Conservation (phyloP, 306 rosid species). For the Prinsepia uniflora region DNA sequence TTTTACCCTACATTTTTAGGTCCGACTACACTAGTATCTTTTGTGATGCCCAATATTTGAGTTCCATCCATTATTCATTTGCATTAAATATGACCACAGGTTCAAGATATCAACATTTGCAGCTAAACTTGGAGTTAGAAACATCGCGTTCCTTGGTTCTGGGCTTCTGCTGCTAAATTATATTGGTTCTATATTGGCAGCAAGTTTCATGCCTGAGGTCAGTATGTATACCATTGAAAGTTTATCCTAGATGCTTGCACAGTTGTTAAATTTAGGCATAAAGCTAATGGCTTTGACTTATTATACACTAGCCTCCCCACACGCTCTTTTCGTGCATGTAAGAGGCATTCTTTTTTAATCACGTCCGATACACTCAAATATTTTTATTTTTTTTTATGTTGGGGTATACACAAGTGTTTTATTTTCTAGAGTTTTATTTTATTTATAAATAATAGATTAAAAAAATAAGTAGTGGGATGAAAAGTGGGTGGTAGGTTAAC, state of each 20-base stretch:
- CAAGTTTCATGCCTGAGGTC: constrained; percentile 82
- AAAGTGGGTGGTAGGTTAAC: too few relatives aligned
- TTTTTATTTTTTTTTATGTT: too few relatives aligned
- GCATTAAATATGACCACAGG: constrained; percentile 32
- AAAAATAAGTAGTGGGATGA: too few relatives aligned
- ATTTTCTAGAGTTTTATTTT: too few relatives aligned
- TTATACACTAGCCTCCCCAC: neutral
- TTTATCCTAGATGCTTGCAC: neutral
- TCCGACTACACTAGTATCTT: neutral
- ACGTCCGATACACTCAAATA: too few relatives aligned
- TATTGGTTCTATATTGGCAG: constrained; percentile 61
- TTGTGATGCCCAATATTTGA: neutral
- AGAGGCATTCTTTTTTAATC: too few relatives aligned
- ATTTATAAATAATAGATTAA: too few relatives aligned
- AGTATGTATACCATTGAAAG: constrained; percentile 10
- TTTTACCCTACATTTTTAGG: neutral
- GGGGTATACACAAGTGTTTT: too few relatives aligned
- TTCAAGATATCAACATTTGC: constrained; percentile 94
- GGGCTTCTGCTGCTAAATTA: constrained; percentile 85
- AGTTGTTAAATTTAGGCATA: neutral
- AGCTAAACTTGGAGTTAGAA: constrained; percentile 83
- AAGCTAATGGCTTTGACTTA: neutral
- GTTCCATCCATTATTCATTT: neutral
- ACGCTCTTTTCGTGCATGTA: too few relatives aligned
- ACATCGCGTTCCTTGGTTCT: constrained; percentile 86